Evolutionary conservation across 2,329 filamentous ascomycete species (phyloP).

Genomic region (Ceratocystiopsis brevicomis): DNA sequence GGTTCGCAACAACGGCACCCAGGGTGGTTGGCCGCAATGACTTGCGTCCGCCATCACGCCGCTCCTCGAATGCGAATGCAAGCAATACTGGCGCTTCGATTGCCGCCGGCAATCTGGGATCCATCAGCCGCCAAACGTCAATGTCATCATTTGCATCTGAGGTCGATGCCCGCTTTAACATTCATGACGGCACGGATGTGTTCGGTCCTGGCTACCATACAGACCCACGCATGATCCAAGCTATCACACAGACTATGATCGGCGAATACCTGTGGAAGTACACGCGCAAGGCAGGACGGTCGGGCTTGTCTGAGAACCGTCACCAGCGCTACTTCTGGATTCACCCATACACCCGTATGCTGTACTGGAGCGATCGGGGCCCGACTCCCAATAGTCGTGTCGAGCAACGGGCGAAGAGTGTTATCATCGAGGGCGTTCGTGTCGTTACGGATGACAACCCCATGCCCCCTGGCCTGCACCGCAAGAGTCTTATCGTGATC

Average conservation of each 20-base stretch:
- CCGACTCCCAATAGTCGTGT: constrained; percentile 57
- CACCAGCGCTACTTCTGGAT: constrained; percentile 98
- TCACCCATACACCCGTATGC: constrained; percentile 84
- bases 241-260: constrained; percentile 98
- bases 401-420: constrained; percentile 69
- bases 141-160: constrained; percentile 93
- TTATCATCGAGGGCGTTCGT: constrained; percentile 79
- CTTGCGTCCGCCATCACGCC: constrained; percentile 26
- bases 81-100: constrained; percentile 2
- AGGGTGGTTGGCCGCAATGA: constrained; percentile 20
- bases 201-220: constrained; percentile 45
- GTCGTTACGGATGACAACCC: constrained; percentile 91
- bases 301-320: constrained; percentile 70
- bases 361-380: constrained; percentile 93
- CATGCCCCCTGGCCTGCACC: constrained; percentile 81
- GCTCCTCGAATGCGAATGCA: constrained; percentile 13
- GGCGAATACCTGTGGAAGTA: constrained; percentile 99
- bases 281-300: constrained; percentile 80
- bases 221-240: constrained; percentile 96
- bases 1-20: constrained; percentile 37
- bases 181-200: constrained; percentile 32
- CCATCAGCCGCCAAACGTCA: constrained; percentile 50
- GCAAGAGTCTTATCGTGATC: constrained; percentile 79
- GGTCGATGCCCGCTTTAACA: constrained; percentile 77
- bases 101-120: background rate